A percentile compares a stretch with the other conserved stretches of the same genome.
These are phyloP conservation scores for Tephrocybe sp. DNA, from an alignment of 768 basidiomycete species.

Conservation along the genomic window DNA sequence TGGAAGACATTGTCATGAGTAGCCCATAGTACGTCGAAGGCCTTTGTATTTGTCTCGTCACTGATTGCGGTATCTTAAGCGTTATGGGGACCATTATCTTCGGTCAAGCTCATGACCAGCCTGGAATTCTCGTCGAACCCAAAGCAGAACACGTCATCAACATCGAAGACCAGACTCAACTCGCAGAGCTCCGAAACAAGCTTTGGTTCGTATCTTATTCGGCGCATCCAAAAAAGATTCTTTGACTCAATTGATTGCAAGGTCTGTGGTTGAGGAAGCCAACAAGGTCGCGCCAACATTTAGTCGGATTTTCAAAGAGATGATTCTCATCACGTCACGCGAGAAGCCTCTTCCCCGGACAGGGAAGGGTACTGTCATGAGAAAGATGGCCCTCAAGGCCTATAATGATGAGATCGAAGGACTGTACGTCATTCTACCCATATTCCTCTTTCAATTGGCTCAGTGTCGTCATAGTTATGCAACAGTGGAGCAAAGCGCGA, in stretches of 20 bases:
- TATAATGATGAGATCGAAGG: constrained; percentile 40
- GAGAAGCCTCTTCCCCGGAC: constrained; percentile 42
- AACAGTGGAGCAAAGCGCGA: constrained; percentile 22
- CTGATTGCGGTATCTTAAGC: neutral
- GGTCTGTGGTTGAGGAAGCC: constrained; percentile 38
- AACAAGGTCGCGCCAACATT: constrained; percentile 36
- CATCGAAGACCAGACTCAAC: constrained; percentile 9
- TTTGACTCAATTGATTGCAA: constrained; percentile 10
- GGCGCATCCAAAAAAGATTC: neutral
- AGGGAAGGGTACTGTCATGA: constrained; percentile 43
- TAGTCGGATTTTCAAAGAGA: constrained; percentile 48
- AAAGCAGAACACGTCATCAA: constrained; percentile 19
- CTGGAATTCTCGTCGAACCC: constrained; percentile 25
- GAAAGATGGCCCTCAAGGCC: constrained; percentile 32
- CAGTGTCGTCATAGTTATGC: constrained; percentile 20
- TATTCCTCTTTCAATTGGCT: neutral
- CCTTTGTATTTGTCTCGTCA: neutral
- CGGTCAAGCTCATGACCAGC: constrained; percentile 28
- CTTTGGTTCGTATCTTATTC: constrained; percentile 24
- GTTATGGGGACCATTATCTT: constrained; percentile 33
- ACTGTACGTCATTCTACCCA: constrained; percentile 22
- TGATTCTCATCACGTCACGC: constrained; percentile 41
- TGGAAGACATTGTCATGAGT: constrained; percentile 23
- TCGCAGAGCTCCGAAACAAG: constrained; percentile 27
- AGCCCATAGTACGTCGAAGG: constrained; percentile 16